Evolutionary conservation across 2,329 filamentous ascomycete genomes (phyloP).

Genomic region (Botryotinia calthae): DNA sequence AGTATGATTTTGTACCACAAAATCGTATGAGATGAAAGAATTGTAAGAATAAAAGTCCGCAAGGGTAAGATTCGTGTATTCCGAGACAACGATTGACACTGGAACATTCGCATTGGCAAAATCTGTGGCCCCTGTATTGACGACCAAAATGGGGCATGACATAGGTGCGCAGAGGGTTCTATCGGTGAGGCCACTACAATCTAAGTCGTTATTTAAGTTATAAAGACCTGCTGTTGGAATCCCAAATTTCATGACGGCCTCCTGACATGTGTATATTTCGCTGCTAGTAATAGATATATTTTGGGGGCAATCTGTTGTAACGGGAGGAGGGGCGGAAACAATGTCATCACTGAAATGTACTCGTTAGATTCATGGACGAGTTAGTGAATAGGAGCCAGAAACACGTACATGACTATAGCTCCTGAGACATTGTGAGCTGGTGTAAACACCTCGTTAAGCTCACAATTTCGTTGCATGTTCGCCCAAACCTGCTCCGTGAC

Average conservation of each 20-base stretch:
- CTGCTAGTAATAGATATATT: not conserved
- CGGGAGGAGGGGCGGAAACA: too few relatives aligned
- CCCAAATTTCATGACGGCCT: not conserved
- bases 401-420: too few relatives aligned
- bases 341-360: too few relatives aligned
- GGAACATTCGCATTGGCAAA: not conserved
- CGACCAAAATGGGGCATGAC: constrained; percentile 4
- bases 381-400: too few relatives aligned
- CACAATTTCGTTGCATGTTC: too few relatives aligned
- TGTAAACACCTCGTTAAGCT: too few relatives aligned
- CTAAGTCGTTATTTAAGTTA: not conserved
- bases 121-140: not conserved
- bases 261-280: not conserved
- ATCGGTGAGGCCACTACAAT: not conserved
- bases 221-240: constrained; percentile 1
- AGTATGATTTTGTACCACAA: not conserved
- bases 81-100: not conserved
- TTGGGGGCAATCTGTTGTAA: constrained; percentile 1
- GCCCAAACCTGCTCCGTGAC: too few relatives aligned
- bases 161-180: not conserved
- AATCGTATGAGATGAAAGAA: not conserved
- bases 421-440: too few relatives aligned
- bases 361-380: too few relatives aligned
- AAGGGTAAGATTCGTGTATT: constrained; percentile 1
- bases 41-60: not conserved